These are phyloP conservation scores for Chalciporus pseudorubinellus DNA, from an alignment of 768 basidiomycete species.

Conservation along the genomic window DNA sequence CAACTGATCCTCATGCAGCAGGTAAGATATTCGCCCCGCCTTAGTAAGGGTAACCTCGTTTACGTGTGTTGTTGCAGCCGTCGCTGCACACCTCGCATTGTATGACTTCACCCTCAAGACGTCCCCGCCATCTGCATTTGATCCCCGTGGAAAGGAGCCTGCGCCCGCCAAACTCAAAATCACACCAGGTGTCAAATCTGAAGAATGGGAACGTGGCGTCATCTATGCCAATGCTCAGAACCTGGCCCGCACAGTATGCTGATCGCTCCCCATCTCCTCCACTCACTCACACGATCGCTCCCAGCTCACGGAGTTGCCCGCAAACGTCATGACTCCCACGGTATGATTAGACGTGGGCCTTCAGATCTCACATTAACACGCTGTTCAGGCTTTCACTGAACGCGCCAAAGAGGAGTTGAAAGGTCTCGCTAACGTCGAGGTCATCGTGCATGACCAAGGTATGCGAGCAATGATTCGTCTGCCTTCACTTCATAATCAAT, in stretches of 20 bases:
- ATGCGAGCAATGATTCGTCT: slow-evolving; percentile 4
- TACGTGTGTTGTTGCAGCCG: slow-evolving; percentile 43
- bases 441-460: slow-evolving; percentile 77
- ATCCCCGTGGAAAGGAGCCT: slow-evolving; percentile 54
- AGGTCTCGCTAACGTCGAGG: slow-evolving; percentile 63
- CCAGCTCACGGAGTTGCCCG: slow-evolving; percentile 82
- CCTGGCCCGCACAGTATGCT: slow-evolving; percentile 66
- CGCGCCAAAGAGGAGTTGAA: slow-evolving; percentile 65
- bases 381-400: slow-evolving; percentile 61
- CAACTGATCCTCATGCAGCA: slow-evolving; percentile 71
- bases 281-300: background rate
- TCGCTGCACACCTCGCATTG: slow-evolving; percentile 70
- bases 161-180: slow-evolving; percentile 51
- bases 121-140: slow-evolving; percentile 59
- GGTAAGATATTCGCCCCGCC: slow-evolving; percentile 37
- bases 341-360: slow-evolving; percentile 33
- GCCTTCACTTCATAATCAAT: background rate
- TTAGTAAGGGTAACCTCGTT: too few relatives aligned
- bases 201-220: slow-evolving; percentile 70
- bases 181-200: slow-evolving; percentile 42
- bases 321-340: slow-evolving; percentile 83
- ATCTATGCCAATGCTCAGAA: slow-evolving; percentile 79
- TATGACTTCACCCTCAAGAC: slow-evolving; percentile 83
- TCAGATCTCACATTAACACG: background rate
- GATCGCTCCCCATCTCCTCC: background rate